These are phyloP conservation scores for Lophiotrema nucula DNA, from an alignment of 495 filamentous ascomycete genomes.

Conservation along the genomic window DNA sequence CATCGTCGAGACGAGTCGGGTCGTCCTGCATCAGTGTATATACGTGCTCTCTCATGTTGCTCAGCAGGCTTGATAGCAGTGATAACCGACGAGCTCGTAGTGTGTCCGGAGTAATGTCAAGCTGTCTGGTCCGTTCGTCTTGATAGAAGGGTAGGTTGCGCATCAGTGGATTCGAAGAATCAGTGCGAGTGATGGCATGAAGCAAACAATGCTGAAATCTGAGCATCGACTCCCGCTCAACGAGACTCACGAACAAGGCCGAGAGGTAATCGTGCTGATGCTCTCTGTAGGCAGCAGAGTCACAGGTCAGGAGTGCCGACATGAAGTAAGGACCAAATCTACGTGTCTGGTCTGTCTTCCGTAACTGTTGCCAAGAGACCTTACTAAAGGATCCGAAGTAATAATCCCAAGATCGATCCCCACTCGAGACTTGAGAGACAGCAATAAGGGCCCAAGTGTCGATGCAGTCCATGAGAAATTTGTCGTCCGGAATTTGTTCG, in stretches of 20 bases:
- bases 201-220: constrained; percentile 68
- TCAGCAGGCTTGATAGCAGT: constrained; percentile 60
- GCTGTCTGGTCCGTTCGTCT: constrained; percentile 42
- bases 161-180: constrained; percentile 51
- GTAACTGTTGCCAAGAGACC: constrained; percentile 62
- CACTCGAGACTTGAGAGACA: constrained; percentile 36
- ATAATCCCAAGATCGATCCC: constrained; percentile 53
- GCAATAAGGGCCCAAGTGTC: constrained; percentile 41
- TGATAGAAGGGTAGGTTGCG: constrained; percentile 62
- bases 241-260: constrained; percentile 62
- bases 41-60: constrained; percentile 58
- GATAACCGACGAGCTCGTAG: constrained; percentile 58
- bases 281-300: constrained; percentile 38
- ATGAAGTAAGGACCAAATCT: constrained; percentile 65
- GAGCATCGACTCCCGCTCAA: constrained; percentile 63
- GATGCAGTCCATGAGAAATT: constrained; percentile 49
- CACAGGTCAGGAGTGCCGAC: constrained; percentile 54
- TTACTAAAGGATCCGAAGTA: constrained; percentile 57
- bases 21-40: not conserved
- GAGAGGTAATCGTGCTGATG: constrained; percentile 52
- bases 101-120: constrained; percentile 54
- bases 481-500: constrained; percentile 58
- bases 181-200: constrained; percentile 53
- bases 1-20: constrained; percentile 39
- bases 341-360: constrained; percentile 61